Conservation (phyloP, 768 basidiomycete species). For the Paxillus ammoniavirescens region DNA sequence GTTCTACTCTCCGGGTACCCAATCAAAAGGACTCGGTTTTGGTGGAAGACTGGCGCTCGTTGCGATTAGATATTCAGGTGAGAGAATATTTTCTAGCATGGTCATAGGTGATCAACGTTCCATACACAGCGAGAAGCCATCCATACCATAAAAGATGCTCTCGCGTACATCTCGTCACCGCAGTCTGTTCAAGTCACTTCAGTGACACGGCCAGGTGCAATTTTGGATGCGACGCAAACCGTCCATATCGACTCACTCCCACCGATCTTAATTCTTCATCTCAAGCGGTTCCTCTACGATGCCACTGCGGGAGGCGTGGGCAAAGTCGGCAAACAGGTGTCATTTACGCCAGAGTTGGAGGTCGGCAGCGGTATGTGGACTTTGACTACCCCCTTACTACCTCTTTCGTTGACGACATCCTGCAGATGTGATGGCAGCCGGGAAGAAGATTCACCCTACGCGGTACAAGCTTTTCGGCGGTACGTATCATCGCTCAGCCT, state of each 20-base stretch:
- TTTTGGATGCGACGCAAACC: constrained; percentile 70
- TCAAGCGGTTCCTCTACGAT: constrained; percentile 92
- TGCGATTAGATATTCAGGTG: constrained; percentile 89
- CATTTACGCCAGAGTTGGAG: constrained; percentile 75
- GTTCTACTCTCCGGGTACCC: constrained; percentile 78
- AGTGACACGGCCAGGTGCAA: constrained; percentile 51
- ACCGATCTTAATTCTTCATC: constrained; percentile 79
- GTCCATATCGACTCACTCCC: constrained; percentile 82
- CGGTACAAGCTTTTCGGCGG: constrained; percentile 86
- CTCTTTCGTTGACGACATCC: neutral
- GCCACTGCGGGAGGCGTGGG: constrained; percentile 69
- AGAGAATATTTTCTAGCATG: neutral
- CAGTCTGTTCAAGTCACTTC: constrained; percentile 75
- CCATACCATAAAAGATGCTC: constrained; percentile 77
- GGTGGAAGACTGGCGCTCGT: constrained; percentile 87
- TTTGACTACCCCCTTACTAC: neutral
- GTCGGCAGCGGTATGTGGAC: constrained; percentile 59
- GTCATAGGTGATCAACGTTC: neutral
- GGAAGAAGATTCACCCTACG: constrained; percentile 44
- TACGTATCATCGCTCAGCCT: constrained; percentile 31
- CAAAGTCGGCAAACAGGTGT: constrained; percentile 82
- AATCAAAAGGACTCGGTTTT: constrained; percentile 84
- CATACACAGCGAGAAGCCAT: constrained; percentile 63
- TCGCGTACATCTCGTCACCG: constrained; percentile 72
- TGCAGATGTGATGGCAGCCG: constrained; percentile 60